Evolutionary conservation across 306 rosid species (phyloP).

Genomic region (Medicago arabica): DNA sequence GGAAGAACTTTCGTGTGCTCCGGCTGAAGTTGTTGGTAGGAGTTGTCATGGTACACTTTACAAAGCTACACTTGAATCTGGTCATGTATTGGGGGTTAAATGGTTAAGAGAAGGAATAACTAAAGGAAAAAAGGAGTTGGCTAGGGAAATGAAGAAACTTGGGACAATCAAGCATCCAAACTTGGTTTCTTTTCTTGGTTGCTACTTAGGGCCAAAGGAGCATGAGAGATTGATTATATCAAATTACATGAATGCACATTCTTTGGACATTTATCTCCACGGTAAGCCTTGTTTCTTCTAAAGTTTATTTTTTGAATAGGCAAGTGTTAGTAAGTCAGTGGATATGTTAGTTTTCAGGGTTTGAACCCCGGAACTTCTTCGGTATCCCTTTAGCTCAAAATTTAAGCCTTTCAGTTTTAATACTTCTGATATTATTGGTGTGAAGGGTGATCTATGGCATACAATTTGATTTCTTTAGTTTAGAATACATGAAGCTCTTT

Average conservation of each 20-base stretch:
- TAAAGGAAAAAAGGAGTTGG: slow-evolving; percentile 79
- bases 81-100: slow-evolving; percentile 70
- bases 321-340: too few species aligned
- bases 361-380: too few species aligned
- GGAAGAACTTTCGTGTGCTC: slow-evolving; percentile 79
- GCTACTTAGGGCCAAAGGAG: slow-evolving; percentile 75
- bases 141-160: slow-evolving; percentile 79
- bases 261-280: slow-evolving; percentile 71
- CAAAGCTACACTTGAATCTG: slow-evolving; percentile 75
- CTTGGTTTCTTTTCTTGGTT: slow-evolving; percentile 72
- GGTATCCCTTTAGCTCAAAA: too few species aligned
- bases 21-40: slow-evolving; percentile 72
- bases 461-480: too few species aligned
- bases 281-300: slow-evolving; percentile 41
- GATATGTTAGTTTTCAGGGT: too few species aligned
- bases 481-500: too few species aligned
- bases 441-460: too few species aligned
- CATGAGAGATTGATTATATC: slow-evolving; percentile 75
- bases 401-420: too few species aligned
- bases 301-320: not conserved
- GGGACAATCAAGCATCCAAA: slow-evolving; percentile 78
- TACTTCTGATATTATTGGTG: too few species aligned
- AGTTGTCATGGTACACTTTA: slow-evolving; percentile 86
- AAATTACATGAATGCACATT: slow-evolving; percentile 64
- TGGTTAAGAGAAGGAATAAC: slow-evolving; percentile 81